A percentile compares a stretch with the other conserved stretches of the same genome.
Evolutionary conservation across 2,329 filamentous ascomycete species (phyloP).

Genomic region (Claviceps sp.): DNA sequence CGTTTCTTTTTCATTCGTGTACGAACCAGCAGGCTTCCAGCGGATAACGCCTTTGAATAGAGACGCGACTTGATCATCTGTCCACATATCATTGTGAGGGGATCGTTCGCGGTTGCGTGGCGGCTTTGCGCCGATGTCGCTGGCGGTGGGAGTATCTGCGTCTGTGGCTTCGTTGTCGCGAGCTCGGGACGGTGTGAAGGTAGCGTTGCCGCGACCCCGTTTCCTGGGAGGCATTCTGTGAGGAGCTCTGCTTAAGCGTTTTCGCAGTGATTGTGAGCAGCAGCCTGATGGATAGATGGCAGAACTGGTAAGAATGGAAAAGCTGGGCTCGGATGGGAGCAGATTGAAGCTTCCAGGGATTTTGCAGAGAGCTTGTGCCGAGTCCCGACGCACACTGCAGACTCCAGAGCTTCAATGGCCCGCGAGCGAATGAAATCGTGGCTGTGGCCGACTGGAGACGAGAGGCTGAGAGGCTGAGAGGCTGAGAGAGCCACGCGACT

Average conservation of each 20-base stretch:
- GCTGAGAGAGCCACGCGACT: not conserved
- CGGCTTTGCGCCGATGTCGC: slow-evolving; percentile 30
- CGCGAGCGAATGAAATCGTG: not conserved
- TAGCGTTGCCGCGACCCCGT: slow-evolving; percentile 42
- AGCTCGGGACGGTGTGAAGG: slow-evolving; percentile 40
- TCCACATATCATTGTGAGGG: slow-evolving; percentile 60
- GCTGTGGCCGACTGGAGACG: not conserved
- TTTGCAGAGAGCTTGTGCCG: not conserved
- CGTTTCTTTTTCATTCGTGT: not conserved
- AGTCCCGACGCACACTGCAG: not conserved
- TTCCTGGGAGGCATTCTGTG: slow-evolving; percentile 57
- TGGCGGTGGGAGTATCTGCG: slow-evolving; percentile 39
- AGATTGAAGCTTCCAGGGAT: not conserved
- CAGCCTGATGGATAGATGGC: not conserved
- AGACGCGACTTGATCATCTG: slow-evolving; percentile 85
- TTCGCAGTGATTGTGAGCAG: not conserved
- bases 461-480: too few species aligned
- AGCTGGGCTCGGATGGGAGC: too few species aligned
- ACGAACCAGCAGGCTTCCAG: slow-evolving; percentile 85
- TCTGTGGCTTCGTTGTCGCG: slow-evolving; percentile 49
- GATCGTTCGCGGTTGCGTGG: slow-evolving; percentile 12
- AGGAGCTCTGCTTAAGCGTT: not conserved
- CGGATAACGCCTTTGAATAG: slow-evolving; percentile 85
- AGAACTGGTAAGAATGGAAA: not conserved
- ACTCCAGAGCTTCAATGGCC: not conserved